A percentile compares a stretch with the other conserved stretches of the same genome.
Conservation (phyloP, 2,329 filamentous ascomycete genomes). For the Sporothrix pseudoabietina region DNA sequence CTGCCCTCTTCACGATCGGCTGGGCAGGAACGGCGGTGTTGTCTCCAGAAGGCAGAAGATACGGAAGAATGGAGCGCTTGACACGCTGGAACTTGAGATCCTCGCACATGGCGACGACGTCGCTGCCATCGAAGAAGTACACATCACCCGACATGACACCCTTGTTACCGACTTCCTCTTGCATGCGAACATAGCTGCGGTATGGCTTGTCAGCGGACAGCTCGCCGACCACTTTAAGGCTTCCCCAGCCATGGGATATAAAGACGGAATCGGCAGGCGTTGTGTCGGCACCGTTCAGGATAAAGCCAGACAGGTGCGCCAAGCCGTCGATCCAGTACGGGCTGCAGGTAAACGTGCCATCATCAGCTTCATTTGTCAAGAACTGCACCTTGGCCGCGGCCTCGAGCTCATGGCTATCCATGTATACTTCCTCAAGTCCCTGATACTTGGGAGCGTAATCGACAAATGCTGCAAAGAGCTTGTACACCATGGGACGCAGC, state of each 20-base stretch:
- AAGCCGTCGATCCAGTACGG: constrained; percentile 63
- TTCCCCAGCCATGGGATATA: constrained; percentile 63
- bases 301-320: constrained; percentile 62
- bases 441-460: constrained; percentile 58
- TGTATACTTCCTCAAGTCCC: constrained; percentile 61
- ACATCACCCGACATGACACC: constrained; percentile 56
- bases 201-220: constrained; percentile 52
- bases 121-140: constrained; percentile 56
- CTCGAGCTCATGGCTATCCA: constrained; percentile 51
- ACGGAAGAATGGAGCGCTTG: constrained; percentile 37
- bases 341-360: constrained; percentile 54
- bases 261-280: constrained; percentile 57
- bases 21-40: neutral
- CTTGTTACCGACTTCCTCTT: constrained; percentile 53
- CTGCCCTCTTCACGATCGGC: neutral
- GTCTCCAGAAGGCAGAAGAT: neutral
- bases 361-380: constrained; percentile 52
- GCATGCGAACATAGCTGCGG: constrained; percentile 61
- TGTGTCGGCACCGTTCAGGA: constrained; percentile 60
- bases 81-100: constrained; percentile 24
- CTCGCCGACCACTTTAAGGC: constrained; percentile 53
- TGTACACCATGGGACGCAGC: constrained; percentile 74
- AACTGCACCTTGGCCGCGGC: constrained; percentile 50
- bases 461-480: constrained; percentile 61
- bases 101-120: constrained; percentile 40